Conservation (phyloP, 768 basidiomycete species). For the Mycena olivaceomarginata region DNA sequence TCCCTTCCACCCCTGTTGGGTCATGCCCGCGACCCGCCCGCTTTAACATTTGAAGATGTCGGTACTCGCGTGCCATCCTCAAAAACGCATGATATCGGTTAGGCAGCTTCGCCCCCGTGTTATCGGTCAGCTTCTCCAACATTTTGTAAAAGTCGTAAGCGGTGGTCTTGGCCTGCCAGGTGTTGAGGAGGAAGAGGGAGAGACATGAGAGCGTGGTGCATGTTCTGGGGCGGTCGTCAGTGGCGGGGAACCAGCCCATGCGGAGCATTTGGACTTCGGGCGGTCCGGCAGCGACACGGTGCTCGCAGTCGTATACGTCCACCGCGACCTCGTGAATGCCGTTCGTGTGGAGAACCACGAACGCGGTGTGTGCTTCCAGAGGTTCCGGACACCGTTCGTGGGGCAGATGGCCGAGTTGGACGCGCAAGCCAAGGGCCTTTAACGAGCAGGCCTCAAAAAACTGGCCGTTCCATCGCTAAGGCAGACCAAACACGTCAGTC, state of each 20-base stretch:
- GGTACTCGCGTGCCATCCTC: conserved; percentile 18
- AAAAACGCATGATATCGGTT: conserved; percentile 16
- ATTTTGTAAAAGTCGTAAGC: conserved; percentile 14
- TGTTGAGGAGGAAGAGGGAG: conserved; percentile 51
- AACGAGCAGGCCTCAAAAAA: conserved; percentile 35
- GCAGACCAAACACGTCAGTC: neutral
- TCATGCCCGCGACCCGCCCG: conserved; percentile 16
- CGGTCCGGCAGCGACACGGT: no score
- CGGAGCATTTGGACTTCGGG: conserved; percentile 55
- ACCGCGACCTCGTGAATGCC: no score
- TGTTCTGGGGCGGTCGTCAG: conserved; percentile 49
- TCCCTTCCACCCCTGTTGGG: neutral
- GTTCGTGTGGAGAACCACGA: no score
- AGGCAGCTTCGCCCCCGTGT: neutral
- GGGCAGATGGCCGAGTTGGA: conserved; percentile 46
- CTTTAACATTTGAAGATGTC: conserved; percentile 13
- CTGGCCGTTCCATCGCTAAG: conserved; percentile 39
- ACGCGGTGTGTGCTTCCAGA: no score
- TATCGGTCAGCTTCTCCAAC: neutral
- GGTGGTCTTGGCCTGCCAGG: neutral
- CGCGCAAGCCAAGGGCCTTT: conserved; percentile 43
- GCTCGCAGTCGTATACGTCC: no score
- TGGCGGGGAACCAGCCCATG: conserved; percentile 54
- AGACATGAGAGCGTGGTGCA: conserved; percentile 54
- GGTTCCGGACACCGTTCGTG: no score